Evolutionary conservation across 371 early-diverging fungal species (phyloP).

Genomic region (Furculomyces boomerangus): DNA sequence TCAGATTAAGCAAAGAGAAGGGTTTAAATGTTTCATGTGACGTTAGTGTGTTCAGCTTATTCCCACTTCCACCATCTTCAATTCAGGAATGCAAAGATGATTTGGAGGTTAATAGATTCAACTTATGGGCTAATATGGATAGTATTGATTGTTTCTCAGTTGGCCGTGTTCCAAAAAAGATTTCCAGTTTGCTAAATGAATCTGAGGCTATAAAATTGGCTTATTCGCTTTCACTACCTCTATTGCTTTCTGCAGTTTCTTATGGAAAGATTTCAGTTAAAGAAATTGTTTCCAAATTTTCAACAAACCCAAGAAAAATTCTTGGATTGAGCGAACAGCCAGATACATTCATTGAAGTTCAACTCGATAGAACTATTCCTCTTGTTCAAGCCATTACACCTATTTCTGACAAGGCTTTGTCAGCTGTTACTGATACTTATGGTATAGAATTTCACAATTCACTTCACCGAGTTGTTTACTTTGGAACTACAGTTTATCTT

Average conservation of each 20-base stretch:
- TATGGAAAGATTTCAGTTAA: constrained; percentile 61
- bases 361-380: constrained; percentile 28
- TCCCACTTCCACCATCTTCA: constrained; percentile 23
- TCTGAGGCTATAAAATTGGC: constrained; percentile 23
- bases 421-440: not conserved
- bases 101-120: constrained; percentile 32
- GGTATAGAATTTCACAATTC: constrained; percentile 25
- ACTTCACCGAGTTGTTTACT: constrained; percentile 72
- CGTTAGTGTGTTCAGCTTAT: constrained; percentile 64
- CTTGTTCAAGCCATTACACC: not conserved
- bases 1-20: constrained; percentile 68
- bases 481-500: constrained; percentile 61
- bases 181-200: constrained; percentile 24
- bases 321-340: constrained; percentile 71
- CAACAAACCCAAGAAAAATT: constrained; percentile 72
- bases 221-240: constrained; percentile 54
- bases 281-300: constrained; percentile 51
- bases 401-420: not conserved
- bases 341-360: constrained; percentile 78
- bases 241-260: constrained; percentile 65
- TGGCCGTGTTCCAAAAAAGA: constrained; percentile 34
- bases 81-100: not conserved
- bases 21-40: constrained; percentile 88
- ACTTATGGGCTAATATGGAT: constrained; percentile 60
- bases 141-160: constrained; percentile 80